Percentiles rank a stretch among this genome's conserved stretches.
Evolutionary conservation across 495 filamentous ascomycete genomes (phyloP).

Genomic region (Monascus purpureus): DNA sequence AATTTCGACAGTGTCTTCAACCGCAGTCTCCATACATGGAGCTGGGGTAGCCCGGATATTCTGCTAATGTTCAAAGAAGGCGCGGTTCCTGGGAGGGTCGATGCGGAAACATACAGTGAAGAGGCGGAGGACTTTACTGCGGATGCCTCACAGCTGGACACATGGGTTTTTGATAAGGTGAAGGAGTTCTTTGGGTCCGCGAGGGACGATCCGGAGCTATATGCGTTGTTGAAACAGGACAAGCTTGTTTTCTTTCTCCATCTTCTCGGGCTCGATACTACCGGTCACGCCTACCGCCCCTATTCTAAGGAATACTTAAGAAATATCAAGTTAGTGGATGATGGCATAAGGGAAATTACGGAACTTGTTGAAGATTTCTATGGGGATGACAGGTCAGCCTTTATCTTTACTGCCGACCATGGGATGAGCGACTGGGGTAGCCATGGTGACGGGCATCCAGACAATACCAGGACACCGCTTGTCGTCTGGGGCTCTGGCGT

Average conservation of each 20-base stretch:
- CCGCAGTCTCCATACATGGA: constrained; percentile 91
- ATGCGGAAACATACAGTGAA: constrained; percentile 68
- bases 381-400: constrained; percentile 80
- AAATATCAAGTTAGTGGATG: constrained; percentile 89
- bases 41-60: constrained; percentile 98
- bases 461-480: constrained; percentile 91
- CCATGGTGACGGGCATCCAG: constrained; percentile 93
- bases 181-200: constrained; percentile 75
- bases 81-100: constrained; percentile 73
- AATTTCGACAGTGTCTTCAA: constrained; percentile 99
- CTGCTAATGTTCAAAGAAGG: constrained; percentile 94
- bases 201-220: constrained; percentile 58
- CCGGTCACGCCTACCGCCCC: constrained; percentile 74
- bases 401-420: constrained; percentile 95
- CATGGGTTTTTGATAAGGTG: constrained; percentile 92
- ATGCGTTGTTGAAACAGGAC: constrained; percentile 61
- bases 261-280: constrained; percentile 89
- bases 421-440: constrained; percentile 99
- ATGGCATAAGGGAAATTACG: constrained; percentile 71
- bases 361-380: constrained; percentile 82
- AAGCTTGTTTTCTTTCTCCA: constrained; percentile 95
- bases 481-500: constrained; percentile 93
- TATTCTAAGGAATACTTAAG: constrained; percentile 92
- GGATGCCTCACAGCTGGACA: constrained; percentile 70
- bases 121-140: constrained; percentile 82